Percentiles rank a stretch among this genome's conserved stretches.
Evolutionary conservation across 2,329 filamentous ascomycete species (phyloP).

Genomic region (Mycogone perniciosa): DNA sequence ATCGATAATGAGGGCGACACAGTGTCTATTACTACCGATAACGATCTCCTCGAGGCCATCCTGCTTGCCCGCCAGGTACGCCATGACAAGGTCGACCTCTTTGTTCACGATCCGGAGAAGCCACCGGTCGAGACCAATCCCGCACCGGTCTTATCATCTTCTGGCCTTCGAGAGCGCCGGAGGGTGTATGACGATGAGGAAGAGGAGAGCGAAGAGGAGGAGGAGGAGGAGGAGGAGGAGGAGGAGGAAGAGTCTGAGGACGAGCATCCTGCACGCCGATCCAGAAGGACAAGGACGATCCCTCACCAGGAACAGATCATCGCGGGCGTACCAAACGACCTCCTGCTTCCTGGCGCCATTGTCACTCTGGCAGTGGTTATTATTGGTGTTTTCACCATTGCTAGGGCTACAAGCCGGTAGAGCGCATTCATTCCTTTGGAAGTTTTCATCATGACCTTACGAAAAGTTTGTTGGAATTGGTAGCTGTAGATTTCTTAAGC

Average conservation of each 20-base stretch:
- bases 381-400: slow-evolving; percentile 84
- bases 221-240: slow-evolving; percentile 52
- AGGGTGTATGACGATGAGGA: slow-evolving; percentile 46
- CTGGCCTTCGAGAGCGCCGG: slow-evolving; percentile 45
- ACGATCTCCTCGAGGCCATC: slow-evolving; percentile 87
- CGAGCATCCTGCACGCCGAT: slow-evolving; percentile 40
- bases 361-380: slow-evolving; percentile 94
- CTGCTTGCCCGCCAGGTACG: slow-evolving; percentile 68
- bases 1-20: slow-evolving; percentile 95
- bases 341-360: slow-evolving; percentile 88
- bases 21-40: slow-evolving; percentile 92
- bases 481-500: slow-evolving; percentile 13
- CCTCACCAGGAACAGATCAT: slow-evolving; percentile 70
- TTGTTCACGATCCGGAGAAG: slow-evolving; percentile 88
- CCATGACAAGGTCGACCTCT: slow-evolving; percentile 92
- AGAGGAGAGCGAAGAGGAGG: slow-evolving; percentile 50
- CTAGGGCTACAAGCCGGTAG: slow-evolving; percentile 56
- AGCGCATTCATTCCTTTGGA: slow-evolving; percentile 12
- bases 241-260: slow-evolving; percentile 49
- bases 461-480: slow-evolving; percentile 20
- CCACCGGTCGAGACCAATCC: slow-evolving; percentile 48
- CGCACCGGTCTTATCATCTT: slow-evolving; percentile 43
- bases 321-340: slow-evolving; percentile 85
- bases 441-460: slow-evolving; percentile 29
- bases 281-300: slow-evolving; percentile 32